Conservation (phyloP, 148 eudicot genomes). For the Fagopyrum esculentum region DNA sequence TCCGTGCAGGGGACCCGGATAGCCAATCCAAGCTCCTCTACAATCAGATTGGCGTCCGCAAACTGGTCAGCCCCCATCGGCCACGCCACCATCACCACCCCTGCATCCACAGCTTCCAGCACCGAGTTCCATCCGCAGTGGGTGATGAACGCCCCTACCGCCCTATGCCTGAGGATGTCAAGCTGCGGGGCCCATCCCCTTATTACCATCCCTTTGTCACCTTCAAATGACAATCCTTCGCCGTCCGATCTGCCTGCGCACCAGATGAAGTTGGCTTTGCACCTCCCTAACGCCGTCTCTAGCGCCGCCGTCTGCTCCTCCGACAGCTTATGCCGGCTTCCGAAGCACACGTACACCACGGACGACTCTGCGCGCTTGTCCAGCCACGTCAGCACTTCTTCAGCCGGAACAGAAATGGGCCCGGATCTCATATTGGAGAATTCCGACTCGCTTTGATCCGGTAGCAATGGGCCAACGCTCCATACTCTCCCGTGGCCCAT, state of each 20-base stretch:
- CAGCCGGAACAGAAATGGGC: slow-evolving; percentile 16
- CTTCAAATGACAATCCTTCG: neutral
- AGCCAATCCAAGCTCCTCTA: slow-evolving; percentile 26
- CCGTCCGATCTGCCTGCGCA: slow-evolving; percentile 16
- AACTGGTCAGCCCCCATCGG: slow-evolving; percentile 43
- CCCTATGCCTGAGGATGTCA: slow-evolving; percentile 29
- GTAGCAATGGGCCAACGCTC: slow-evolving; percentile 34
- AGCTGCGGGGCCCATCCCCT: slow-evolving; percentile 55
- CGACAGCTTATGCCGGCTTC: slow-evolving; percentile 23
- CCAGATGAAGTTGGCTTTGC: slow-evolving; percentile 32
- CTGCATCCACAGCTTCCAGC: slow-evolving; percentile 35
- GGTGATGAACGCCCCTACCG: slow-evolving; percentile 39
- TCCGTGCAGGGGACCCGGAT: slow-evolving; percentile 24
- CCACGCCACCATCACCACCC: slow-evolving; percentile 38
- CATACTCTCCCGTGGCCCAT: slow-evolving; percentile 27
- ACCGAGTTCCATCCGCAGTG: slow-evolving; percentile 63
- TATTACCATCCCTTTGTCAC: slow-evolving; percentile 30
- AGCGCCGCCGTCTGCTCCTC: slow-evolving; percentile 20
- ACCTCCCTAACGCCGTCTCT: slow-evolving; percentile 21
- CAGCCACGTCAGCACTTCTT: slow-evolving; percentile 35
- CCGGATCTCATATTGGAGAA: slow-evolving; percentile 21
- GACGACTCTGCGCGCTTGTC: slow-evolving; percentile 24
- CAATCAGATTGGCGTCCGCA: slow-evolving; percentile 28
- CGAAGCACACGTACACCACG: slow-evolving; percentile 34
- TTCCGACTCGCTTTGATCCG: neutral